Conservation (phyloP, 257 asterid genomes). For the Nicotiana undulata region DNA sequence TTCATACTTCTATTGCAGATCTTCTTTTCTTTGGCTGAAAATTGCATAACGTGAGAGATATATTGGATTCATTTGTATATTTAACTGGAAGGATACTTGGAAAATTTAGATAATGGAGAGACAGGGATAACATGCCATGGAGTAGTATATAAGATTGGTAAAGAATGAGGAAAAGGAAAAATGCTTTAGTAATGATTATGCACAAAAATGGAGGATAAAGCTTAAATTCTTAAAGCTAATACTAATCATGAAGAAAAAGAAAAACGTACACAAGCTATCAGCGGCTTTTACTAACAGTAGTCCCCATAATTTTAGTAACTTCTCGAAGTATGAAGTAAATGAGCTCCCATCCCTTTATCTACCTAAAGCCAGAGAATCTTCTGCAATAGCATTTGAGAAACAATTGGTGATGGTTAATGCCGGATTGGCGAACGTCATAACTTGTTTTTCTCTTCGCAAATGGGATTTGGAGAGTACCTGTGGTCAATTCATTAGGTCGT, state of each 20-base stretch:
- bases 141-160: not conserved
- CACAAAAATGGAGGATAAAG: not conserved
- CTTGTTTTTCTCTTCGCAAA: not conserved
- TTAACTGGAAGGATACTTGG: not conserved
- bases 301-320: not conserved
- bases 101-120: no score
- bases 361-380: not conserved
- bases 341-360: not conserved
- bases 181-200: not conserved
- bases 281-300: not conserved
- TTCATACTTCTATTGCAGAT: no score
- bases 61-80: no score
- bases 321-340: not conserved
- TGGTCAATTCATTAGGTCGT: not conserved
- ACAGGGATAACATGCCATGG: not conserved
- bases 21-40: no score
- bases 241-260: not conserved
- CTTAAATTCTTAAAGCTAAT: not conserved
- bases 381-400: not conserved
- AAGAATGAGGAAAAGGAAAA: not conserved
- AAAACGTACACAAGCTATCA: not conserved
- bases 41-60: no score
- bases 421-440: not conserved
- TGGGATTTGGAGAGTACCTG: no score
- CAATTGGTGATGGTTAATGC: not conserved